Evolutionary conservation across 2,329 filamentous ascomycete species (phyloP), one percentile per base, ranked within the genome.

Genomic region (Xylaria arbuscula): DNA sequence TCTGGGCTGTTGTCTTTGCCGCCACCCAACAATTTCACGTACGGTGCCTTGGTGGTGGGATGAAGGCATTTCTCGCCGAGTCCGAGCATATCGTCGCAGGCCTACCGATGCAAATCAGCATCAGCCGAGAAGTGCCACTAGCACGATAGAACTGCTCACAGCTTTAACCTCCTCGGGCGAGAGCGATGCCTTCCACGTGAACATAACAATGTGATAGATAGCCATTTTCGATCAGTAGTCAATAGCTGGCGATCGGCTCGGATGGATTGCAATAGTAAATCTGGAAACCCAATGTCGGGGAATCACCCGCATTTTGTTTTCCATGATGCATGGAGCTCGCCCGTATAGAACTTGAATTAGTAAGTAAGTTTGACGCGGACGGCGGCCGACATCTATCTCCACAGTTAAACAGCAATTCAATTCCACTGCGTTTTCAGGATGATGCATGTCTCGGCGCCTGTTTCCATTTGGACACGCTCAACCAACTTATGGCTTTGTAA

Each of bases 1-100:
- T 92, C 89, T 0, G 82, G 81, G 47, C 87, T 90, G 72, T 88
- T 90, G 71, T 92, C 87, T 55, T 79, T 80, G 1, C 90, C 89
- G 0, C 88, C 89, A 1, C 83, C 84, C 17, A 86, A 79, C 0
- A 84, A 83, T 70, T 83, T 85, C 64, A 92, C 85, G 72, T 92
- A 92, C 0, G 85, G 85, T 65, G 84, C 80, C 8, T 87, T 79
- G 0, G 86, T 85, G 1, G 80, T 82, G 9, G 89, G 89, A 70
- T 91, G 88, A 4, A 91, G 54, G 75, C 90, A 92, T 8, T 82
- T 83, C 3, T 87, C 79, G 70, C 83, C 83, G 0, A 92, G 80
- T 1, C 79, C 82, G 1, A 90, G 67, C 69, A 81, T 74, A 1
- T 66, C 70, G 4, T 72, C 70, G 65, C 77, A 80, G 13, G 74